Evolutionary conservation across 2,329 filamentous ascomycete species (phyloP), one percentile per base, ranked within the genome.

Genomic region (Talaromyces sp.): DNA sequence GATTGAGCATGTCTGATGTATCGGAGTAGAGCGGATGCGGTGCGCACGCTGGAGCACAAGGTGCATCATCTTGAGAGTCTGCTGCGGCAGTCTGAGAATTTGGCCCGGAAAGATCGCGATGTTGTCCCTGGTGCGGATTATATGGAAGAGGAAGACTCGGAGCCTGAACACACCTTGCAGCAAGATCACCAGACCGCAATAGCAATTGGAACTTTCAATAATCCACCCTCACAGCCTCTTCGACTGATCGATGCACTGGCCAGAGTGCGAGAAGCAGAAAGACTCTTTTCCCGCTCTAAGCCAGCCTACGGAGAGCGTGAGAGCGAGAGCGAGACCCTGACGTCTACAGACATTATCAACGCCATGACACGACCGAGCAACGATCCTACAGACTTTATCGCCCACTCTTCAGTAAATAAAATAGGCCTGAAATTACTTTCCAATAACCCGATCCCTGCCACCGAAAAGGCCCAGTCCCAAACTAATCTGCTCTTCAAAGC

Each of bases 321-420:
- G 8, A 26, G 2, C 12, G 12, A 12, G 54, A 54, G 38, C 12
- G 12, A 12, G 54, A 54, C 29, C 12, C 10, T 61, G n/a, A 29
- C 48, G 2, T 29, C 59, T 7, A 57, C 32, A n/a, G 59, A 61
- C 19, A 61, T 61, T n/a, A 2, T 54, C 10, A 54, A 51, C 57
- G 26, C 54, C 10, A 35, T 61, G 14, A 52, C 27, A 14, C 24
- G 21, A 10, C 50, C 54, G 7, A 19, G 19, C 21, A 31, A 11
- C 12, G 31, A 6, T 21, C 6, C n/a, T 48, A 24, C 48, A 19
- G 12, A 26, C 9, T 19, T 57, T 19, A 35, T 60, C 41, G 24
- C 41, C 4, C 32, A 2, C 7, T 35, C 46, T 3, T 52, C 54
- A 27, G 43, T 24, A 1, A 19, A 53, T n/a, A 32, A 9, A 38